Evolutionary conservation across 768 basidiomycete genomes (phyloP), one percentile per base, ranked within the genome.

Genomic region (Tremella fuciformis): DNA sequence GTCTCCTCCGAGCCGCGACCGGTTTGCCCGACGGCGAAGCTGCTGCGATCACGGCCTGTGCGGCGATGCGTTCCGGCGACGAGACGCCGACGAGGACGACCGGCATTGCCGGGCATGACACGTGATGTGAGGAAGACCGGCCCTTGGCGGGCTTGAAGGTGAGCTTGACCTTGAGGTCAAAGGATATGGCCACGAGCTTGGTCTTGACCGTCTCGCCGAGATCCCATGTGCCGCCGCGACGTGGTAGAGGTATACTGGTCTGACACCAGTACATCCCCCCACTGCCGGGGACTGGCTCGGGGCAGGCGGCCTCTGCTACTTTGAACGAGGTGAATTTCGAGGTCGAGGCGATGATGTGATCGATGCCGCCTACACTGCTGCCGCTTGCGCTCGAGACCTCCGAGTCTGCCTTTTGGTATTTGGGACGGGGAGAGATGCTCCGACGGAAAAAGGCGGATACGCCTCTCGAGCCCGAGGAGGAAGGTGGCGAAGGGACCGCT

Each of bases 211-310:
- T 66, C 39, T 73, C 71, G 13, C 71, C 71, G 15, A 60, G 26
- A 40, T 73, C 67, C 71, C 71, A 73, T 18, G 58, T 61, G 1
- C 66, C 64, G 22, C 61, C 57, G n/a, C 69, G 56, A 24, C 55
- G 49, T 6, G 71, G 67, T 11, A 65, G 49, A 6, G 46, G 34
- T 16, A 69, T 50, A 2, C 57, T 59, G 42, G 59, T 49, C 25
- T 34, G 25, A 22, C 60, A 59, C 64, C 64, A 66, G 46, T 53
- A 61, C 13, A 50, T 60, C 11, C 68, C 68, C n/a, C 56, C 60
- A 37, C 44, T 52, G 8, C 56, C 60, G 16, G 53, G 50, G 3
- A 54, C 39, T 9, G 62, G 24, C 18, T 62, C 62, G 13, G 58
- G 57, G 18, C 46, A 51, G 0, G 57, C 41, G 16, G 48, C 53